A percentile compares a stretch with the other conserved stretches of the same genome.
Conservation (phyloP, 2,329 filamentous ascomycete genomes). For the Calonectria crousiana region DNA sequence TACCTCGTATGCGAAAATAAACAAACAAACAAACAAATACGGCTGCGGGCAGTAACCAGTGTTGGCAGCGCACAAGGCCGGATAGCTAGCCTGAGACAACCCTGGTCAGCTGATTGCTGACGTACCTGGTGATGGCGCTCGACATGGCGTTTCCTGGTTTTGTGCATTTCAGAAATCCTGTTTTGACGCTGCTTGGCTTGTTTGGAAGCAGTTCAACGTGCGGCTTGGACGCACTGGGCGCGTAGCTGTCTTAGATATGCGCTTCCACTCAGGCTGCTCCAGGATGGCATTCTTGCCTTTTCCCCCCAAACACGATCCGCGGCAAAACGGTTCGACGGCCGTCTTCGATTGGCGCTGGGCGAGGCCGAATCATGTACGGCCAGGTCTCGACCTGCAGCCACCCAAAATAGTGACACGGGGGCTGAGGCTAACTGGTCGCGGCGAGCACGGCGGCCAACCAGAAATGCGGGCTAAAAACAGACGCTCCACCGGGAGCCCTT, state of each 20-base stretch:
- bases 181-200: not conserved
- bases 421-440: not conserved
- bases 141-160: not conserved
- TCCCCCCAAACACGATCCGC: not conserved
- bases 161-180: not conserved
- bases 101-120: not conserved
- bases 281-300: not conserved
- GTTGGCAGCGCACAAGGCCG: not conserved
- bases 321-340: no score
- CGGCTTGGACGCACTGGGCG: no score
- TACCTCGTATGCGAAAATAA: not conserved
- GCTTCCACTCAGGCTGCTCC: not conserved
- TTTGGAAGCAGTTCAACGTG: not conserved
- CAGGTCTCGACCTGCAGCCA: not conserved
- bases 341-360: not conserved
- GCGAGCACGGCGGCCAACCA: not conserved
- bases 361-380: not conserved
- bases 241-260: not conserved
- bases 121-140: not conserved
- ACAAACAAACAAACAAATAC: not conserved
- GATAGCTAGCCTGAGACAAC: not conserved
- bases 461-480: not conserved
- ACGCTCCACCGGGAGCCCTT: not conserved
- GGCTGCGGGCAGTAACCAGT: not conserved
- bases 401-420: not conserved